Evolutionary conservation across 371 early-diverging fungal species (phyloP), one percentile per base, ranked within the genome.

Genomic region (Rhizopus microsporus): DNA sequence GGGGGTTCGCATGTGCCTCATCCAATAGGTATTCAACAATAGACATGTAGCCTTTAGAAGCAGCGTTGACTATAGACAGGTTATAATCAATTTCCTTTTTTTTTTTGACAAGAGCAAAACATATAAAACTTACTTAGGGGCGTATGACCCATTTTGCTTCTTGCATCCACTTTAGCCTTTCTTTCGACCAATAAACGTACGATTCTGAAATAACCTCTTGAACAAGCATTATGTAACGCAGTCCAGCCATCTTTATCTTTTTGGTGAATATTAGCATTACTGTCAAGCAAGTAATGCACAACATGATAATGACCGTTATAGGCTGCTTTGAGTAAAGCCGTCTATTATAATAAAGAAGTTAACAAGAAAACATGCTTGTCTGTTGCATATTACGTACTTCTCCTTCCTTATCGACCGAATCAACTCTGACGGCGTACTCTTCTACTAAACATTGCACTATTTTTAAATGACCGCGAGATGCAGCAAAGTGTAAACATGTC

Each of bases 181-280:
- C 75, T 68, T 48, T 84, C 82, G 30, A 87, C 61, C 10, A 91
- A 71, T 38, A 80, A 68, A 15, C 83, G 77, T 0, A 85, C 87
- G 40, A 89, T 73, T 5, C 82, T 76, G 6, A 84, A 65, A 57
- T 79, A 79, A 1, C 89, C 90, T 34, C 75, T 72, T 6, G 87
- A 77, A 45, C 84, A 83, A 15, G 91, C 88, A 67, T 90, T 92
- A 72, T 93, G 95, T 34, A 94, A 78, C 1, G 92, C 84, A 9
- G 91, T 88, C 93, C 93, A 94, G 0, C 93, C 93, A 57, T 93
- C 92, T 54, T 76, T 81, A 65, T 93, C 93, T n/a, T 77, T 68
- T 34, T 82, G 82, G 50, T 83, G 71, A 15, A 87, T 76, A 54
- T 91, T 81, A 5, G 93, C 91, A 16, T 78, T 77, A 52, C 75